These are phyloP conservation scores for Alternaria rosae DNA, from an alignment of 2,329 filamentous ascomycete genomes.

Conservation along the genomic window DNA sequence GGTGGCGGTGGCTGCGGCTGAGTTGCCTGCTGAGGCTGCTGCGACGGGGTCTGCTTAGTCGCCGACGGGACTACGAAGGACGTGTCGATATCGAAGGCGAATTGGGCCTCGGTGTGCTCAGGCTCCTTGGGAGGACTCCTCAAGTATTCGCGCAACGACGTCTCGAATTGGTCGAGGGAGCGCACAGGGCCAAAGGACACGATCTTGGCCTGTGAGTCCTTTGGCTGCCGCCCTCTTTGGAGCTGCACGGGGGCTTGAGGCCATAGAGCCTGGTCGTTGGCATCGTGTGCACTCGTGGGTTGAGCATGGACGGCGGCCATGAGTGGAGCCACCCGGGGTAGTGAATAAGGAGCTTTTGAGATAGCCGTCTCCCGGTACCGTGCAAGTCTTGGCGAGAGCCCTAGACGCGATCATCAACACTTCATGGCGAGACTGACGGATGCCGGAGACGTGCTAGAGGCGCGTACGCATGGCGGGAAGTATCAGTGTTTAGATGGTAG, in stretches of 20 bases:
- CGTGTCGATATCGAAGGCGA: slow-evolving; percentile 49
- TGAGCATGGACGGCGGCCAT: slow-evolving; percentile 32
- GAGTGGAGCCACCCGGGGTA: slow-evolving; percentile 25
- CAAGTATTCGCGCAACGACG: slow-evolving; percentile 47
- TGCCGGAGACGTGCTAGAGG: not conserved
- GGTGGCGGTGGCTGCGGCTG: not conserved
- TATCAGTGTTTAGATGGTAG: not conserved
- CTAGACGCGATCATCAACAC: slow-evolving; percentile 8
- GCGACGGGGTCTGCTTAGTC: not conserved
- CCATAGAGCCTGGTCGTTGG: slow-evolving; percentile 26
- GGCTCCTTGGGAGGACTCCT: slow-evolving; percentile 42
- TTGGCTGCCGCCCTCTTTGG: slow-evolving; percentile 48
- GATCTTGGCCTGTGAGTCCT: slow-evolving; percentile 46
- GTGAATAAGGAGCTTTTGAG: slow-evolving; percentile 16
- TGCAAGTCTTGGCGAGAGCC: slow-evolving; percentile 12
- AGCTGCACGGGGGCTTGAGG: slow-evolving; percentile 32
- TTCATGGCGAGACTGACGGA: slow-evolving; percentile 1
- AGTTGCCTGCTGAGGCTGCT: slow-evolving; percentile 2
- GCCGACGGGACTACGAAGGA: slow-evolving; percentile 41
- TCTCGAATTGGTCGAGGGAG: slow-evolving; percentile 48
- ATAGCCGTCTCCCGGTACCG: slow-evolving; percentile 8
- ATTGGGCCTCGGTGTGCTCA: slow-evolving; percentile 49
- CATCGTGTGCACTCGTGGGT: slow-evolving; percentile 17
- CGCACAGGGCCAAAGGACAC: slow-evolving; percentile 38
- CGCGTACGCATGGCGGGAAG: not conserved